A percentile compares a stretch with the other conserved stretches of the same genome.
These are phyloP conservation scores for Buxus sempervirens DNA, from an alignment of 164 flowering plant genomes.

Conservation along the genomic window DNA sequence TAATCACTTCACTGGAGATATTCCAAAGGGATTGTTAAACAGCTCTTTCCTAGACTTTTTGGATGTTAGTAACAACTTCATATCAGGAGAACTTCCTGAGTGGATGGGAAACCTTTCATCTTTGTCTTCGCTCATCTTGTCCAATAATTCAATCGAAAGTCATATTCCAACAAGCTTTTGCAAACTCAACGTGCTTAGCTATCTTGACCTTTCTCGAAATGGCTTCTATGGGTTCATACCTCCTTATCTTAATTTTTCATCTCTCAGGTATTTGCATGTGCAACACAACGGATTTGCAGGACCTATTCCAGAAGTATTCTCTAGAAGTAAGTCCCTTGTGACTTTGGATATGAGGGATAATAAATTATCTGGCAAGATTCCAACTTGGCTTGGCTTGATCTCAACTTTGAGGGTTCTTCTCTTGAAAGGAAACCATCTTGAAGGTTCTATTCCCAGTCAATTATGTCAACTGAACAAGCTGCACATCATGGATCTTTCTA, in stretches of 20 bases:
- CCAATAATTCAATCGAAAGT: background rate
- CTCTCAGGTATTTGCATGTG: background rate
- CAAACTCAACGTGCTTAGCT: background rate
- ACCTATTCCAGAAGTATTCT: background rate
- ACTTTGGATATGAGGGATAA: slow-evolving; percentile 4
- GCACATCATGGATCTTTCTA: slow-evolving; percentile 13
- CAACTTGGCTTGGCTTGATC: background rate
- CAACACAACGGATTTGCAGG: background rate
- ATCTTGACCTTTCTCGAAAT: slow-evolving; percentile 8
- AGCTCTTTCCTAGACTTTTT: background rate
- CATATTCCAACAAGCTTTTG: background rate
- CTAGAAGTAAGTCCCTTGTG: background rate
- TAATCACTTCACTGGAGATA: background rate
- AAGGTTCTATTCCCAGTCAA: slow-evolving; percentile 9
- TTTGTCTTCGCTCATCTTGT: background rate
- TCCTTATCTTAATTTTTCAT: background rate
- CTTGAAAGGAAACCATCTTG: slow-evolving; percentile 5
- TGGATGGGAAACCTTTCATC: slow-evolving; percentile 3
- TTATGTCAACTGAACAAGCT: slow-evolving; percentile 6
- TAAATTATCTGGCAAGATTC: slow-evolving; percentile 4
- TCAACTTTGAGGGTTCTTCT: slow-evolving; percentile 1
- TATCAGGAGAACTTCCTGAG: slow-evolving; percentile 5
- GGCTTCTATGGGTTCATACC: background rate
- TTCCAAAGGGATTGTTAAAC: slow-evolving; percentile 2
- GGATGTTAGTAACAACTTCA: background rate